Percentiles rank a stretch among this genome's conserved stretches.
Evolutionary conservation across 495 filamentous ascomycete genomes (phyloP).

Genomic region (Annulohypoxylon bovei): DNA sequence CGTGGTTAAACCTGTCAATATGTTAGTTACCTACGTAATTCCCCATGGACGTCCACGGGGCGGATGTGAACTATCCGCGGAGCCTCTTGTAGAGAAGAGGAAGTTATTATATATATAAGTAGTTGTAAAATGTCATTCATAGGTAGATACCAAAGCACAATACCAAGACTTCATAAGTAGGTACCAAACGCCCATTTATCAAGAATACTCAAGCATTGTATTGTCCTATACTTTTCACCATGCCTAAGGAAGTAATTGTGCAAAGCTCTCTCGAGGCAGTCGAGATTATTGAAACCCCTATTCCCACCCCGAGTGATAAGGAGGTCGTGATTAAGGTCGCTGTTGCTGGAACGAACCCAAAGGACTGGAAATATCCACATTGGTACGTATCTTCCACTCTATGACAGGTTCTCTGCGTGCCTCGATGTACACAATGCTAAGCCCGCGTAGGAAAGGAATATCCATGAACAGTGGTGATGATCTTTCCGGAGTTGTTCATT

Average conservation of each 20-base stretch:
- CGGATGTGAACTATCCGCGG: neutral
- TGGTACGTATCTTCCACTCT: neutral
- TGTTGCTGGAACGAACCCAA: constrained; percentile 45
- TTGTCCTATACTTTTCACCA: neutral
- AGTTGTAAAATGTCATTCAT: neutral
- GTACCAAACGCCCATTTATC: too few relatives aligned
- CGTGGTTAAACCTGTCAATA: too few relatives aligned
- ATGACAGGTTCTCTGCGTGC: neutral
- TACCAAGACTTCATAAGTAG: neutral
- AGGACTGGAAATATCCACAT: constrained; percentile 45
- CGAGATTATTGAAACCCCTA: constrained; percentile 22
- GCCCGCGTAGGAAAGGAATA: neutral
- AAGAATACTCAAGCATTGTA: too few relatives aligned
- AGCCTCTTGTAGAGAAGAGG: neutral
- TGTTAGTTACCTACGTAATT: too few relatives aligned
- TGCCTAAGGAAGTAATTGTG: constrained; percentile 35
- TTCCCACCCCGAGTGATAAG: constrained; percentile 49
- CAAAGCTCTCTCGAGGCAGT: constrained; percentile 8
- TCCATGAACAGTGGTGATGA: constrained; percentile 53
- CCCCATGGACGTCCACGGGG: too few relatives aligned
- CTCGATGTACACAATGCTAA: neutral
- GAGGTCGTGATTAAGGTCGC: constrained; percentile 49
- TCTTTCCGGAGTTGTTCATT: constrained; percentile 53
- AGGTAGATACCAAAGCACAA: neutral
- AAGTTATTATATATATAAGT: neutral